Evolutionary conservation across 192 early-diverging fungal genomes (phyloP).

Genomic region (Entomortierella lignicola): DNA sequence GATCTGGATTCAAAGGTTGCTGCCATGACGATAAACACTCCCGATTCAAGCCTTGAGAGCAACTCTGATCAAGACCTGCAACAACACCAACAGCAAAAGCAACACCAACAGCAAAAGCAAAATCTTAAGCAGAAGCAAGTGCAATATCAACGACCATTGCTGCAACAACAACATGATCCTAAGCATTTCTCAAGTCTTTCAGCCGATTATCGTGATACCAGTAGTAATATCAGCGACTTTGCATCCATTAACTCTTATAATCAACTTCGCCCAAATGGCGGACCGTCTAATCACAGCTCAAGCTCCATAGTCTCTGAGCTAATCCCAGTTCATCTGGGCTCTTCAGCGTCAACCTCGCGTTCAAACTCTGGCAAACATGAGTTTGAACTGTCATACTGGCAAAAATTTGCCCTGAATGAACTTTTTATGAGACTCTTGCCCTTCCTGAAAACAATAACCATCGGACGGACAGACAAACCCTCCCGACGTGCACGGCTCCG

Average conservation of each 20-base stretch:
- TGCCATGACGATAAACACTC: conserved; percentile 10
- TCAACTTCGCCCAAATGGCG: too few relatives aligned
- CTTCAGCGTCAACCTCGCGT: conserved; percentile 2
- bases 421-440: conserved; percentile 45
- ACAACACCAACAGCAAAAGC: neutral
- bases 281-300: neutral
- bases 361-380: conserved; percentile 17
- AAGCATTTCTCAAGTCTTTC: neutral
- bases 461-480: conserved; percentile 44
- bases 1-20: conserved; percentile 13
- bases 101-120: neutral
- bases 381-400: conserved; percentile 51
- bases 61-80: neutral
- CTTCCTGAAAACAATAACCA: conserved; percentile 39
- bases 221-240: neutral
- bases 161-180: neutral
- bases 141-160: conserved; percentile 3
- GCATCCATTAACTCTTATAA: conserved; percentile 2
- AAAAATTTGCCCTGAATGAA: conserved; percentile 54
- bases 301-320: conserved; percentile 6
- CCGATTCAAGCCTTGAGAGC: neutral
- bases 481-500: conserved; percentile 6
- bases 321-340: conserved; percentile 20
- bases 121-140: conserved; percentile 8
- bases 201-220: neutral